Base-by-base conservation (phyloP, 169 alveolate genomes). In the Amoebophrya sp. region DNA sequence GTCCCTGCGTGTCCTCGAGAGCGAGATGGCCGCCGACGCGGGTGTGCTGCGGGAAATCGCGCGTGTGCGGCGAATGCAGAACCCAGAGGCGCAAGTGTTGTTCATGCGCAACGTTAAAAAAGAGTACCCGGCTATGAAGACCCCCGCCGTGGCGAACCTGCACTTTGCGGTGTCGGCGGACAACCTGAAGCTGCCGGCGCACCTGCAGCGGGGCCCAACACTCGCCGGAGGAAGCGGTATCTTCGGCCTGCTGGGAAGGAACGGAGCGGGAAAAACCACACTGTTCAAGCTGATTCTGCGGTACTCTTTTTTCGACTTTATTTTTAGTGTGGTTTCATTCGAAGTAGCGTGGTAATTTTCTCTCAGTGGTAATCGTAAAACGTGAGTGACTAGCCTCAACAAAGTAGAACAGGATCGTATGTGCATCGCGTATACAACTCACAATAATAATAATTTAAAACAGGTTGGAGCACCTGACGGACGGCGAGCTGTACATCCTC, bases 191-290 rank as follows among this genome's bases (percentile, higher is more conserved):
- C 78, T 58, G 0, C 78, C 78, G 26, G 4, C 2, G 29, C 78
- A 58, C 23, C 78, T 58, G 10, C 78, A 16, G 7, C 78, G 78
- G 78, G 4, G 7, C 34, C 78, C 78, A 29, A 58, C 78, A 16
- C 34, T 58, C 38, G 78, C 78, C 38, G 34, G 23, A 2, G 78
- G 78, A 7, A 16, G 96, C 23, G 98, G 95, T 89, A 93, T 96
- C 70, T 96, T 96, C 92, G 97, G 96, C 23, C 92, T 96, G 40
- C 94, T 96, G 70, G 98, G 98, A 41, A 94, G 95, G 34, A 96
- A 96, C 92, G 98, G 98, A 20, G 96, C 97, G 50, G 98, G 98
- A 10, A 96, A 96, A 90, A 93, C 98, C 23, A 95, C 97, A 0
- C 94, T 97, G 34, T 96, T 96, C 90, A 95, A 93, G 93, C 88